phyloP scores from a whole-genome alignment of 257 asterid genomes.

The Fraxinus cuspidata region DNA sequence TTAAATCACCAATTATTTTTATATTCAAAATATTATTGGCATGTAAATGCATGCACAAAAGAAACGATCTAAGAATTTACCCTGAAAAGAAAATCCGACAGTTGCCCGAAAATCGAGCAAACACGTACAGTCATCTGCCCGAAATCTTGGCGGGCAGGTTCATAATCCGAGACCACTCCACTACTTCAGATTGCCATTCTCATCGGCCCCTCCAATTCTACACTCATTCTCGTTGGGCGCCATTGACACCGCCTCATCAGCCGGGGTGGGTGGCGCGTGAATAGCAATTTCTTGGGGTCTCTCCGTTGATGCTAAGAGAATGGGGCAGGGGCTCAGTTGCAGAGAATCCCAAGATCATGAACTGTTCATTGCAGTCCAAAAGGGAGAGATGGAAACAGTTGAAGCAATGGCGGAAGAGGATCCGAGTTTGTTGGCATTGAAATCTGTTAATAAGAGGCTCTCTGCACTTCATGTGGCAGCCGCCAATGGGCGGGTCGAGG shows the following conservation, averaged over 20 bases:
- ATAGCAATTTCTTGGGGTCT: neutral
- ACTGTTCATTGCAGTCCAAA: slow-evolving; percentile 62
- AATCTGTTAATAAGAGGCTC: slow-evolving; percentile 42
- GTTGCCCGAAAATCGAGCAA: slow-evolving; percentile 42
- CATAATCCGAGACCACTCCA: slow-evolving; percentile 44
- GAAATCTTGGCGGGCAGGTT: slow-evolving; percentile 47
- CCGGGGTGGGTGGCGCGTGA: slow-evolving; percentile 70
- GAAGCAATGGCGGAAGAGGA: slow-evolving; percentile 58
- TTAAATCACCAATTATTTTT: too few species aligned
- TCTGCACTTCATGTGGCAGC: slow-evolving; percentile 80
- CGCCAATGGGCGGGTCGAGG: slow-evolving; percentile 72
- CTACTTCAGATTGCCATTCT: slow-evolving; percentile 11
- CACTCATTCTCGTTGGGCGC: neutral
- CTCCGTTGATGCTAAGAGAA: slow-evolving; percentile 28
- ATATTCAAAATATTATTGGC: neutral
- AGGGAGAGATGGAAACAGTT: slow-evolving; percentile 61
- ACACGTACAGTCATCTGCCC: slow-evolving; percentile 40
- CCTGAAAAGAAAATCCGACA: slow-evolving; percentile 19
- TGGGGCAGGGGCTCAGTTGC: slow-evolving; percentile 84
- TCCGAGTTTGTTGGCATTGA: slow-evolving; percentile 45
- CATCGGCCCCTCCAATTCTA: slow-evolving; percentile 18
- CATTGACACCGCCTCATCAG: slow-evolving; percentile 35
- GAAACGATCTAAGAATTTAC: neutral
- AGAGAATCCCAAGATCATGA: slow-evolving; percentile 41
- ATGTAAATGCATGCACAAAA: neutral